Evolutionary conservation across 2,329 filamentous ascomycete genomes (phyloP).

Genomic region (Arthrobotrys megalospora): DNA sequence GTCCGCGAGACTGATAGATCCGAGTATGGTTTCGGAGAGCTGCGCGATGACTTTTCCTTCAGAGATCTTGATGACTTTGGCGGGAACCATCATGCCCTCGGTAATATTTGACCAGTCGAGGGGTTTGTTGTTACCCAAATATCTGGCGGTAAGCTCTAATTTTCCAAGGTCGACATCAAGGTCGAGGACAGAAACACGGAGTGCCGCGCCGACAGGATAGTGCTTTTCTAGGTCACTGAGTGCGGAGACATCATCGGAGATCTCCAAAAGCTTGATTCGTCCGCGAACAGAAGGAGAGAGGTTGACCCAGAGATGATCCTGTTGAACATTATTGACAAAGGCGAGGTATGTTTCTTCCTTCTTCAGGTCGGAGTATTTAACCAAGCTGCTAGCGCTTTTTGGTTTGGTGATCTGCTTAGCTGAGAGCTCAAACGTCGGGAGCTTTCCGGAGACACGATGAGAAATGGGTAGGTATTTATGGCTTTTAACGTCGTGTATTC

Average conservation of each 20-base stretch:
- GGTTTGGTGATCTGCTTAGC: constrained; percentile 77
- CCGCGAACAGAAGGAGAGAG: constrained; percentile 90
- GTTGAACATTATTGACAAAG: constrained; percentile 90
- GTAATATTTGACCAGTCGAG: constrained; percentile 81
- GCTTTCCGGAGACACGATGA: constrained; percentile 79
- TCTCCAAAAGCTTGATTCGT: constrained; percentile 83
- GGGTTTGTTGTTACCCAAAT: constrained; percentile 72
- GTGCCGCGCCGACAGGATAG: constrained; percentile 90
- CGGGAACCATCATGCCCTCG: constrained; percentile 84
- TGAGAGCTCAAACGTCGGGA: constrained; percentile 86
- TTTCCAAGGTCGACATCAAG: constrained; percentile 81
- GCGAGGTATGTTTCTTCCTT: constrained; percentile 81
- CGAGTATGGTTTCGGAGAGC: constrained; percentile 83
- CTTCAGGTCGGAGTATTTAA: constrained; percentile 81
- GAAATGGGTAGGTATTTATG: constrained; percentile 93
- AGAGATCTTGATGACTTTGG: constrained; percentile 85
- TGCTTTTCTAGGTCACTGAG: constrained; percentile 81
- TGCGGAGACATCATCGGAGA: constrained; percentile 86
- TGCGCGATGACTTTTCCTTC: constrained; percentile 89
- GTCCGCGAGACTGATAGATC: constrained; percentile 85
- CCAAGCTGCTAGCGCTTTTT: constrained; percentile 73
- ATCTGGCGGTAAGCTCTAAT: constrained; percentile 85
- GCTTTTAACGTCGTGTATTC: constrained; percentile 89
- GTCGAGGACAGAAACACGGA: constrained; percentile 82
- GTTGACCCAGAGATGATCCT: constrained; percentile 89